Evolutionary conservation across 2,329 filamentous ascomycete genomes (phyloP), one percentile per base, ranked within the genome.

Genomic region (Colletotrichum paranaense): DNA sequence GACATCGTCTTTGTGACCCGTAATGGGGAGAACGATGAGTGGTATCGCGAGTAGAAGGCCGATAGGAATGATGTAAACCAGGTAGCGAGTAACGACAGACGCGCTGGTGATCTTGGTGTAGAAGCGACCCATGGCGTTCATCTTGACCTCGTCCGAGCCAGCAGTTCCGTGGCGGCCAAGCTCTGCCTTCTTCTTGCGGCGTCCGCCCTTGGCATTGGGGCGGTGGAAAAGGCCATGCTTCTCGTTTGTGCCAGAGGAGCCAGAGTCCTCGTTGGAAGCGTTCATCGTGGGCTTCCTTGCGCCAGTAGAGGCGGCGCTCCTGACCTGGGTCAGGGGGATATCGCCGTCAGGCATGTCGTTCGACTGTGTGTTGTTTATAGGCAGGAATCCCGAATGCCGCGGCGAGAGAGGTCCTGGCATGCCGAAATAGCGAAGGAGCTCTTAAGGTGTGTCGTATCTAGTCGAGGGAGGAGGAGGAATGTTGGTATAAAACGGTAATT

Each of bases 51-150:
- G 85, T 30, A 92, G 78, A 19, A 92, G 73, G 58, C 87, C 90
- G 35, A 94, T 83, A 5, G 92, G 92, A 28, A 92, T 82, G 75
- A 94, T 88, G 78, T 93, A 94, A 75, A 94, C 86, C 60, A 93
- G 83, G 79, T 94, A 94, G 59, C 92, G 87, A 4, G 90, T 92
- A 74, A 93, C 78, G 75, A 91, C 85, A 8, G 90, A 92, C 78
- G 91, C 91, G 76, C 86, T 85, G 73, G 93, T 83, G 74, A 94
- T 87, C 80, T 89, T 92, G 78, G 87, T 86, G 82, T 94, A 92
- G 46, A 94, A 78, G 73, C 87, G 87, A 57, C 92, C 92, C 86
- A 94, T 89, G 73, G 88, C 88, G 76, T 91, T 94, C 75, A 94
- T 82, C 38, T 86, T 85, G 38, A 88, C 81, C 22, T 90, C 89